Conservation (phyloP, 257 asterid species). For the Mitragyna speciosa region DNA sequence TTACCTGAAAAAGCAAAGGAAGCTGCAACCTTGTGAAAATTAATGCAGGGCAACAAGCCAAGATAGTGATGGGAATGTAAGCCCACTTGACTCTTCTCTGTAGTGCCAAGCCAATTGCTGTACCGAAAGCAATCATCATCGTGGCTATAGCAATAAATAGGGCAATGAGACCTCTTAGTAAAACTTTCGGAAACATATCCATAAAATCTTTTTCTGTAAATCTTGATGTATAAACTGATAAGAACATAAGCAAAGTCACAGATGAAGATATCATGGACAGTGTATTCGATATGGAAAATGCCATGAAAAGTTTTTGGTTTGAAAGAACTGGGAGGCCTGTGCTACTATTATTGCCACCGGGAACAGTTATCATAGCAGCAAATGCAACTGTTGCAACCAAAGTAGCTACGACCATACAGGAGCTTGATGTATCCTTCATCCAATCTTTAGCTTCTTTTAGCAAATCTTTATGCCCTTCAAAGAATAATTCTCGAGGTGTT, state of each 20-base stretch:
- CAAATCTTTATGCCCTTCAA: not conserved
- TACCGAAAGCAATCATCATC: constrained; percentile 10
- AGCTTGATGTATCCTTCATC: constrained; percentile 20
- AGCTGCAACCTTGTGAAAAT: not conserved
- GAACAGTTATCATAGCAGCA: constrained; percentile 6
- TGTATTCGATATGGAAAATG: constrained; percentile 6
- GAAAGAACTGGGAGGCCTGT: not conserved
- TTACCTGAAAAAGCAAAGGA: constrained; percentile 5
- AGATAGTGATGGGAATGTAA: not conserved
- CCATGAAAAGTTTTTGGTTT: not conserved
- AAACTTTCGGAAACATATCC: not conserved
- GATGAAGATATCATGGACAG: constrained; percentile 11
- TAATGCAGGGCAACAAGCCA: constrained; percentile 1
- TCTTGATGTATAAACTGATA: constrained; percentile 6
- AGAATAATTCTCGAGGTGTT: constrained; percentile 4
- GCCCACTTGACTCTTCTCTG: not conserved
- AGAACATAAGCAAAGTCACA: constrained; percentile 11
- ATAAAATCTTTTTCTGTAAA: constrained; percentile 4
- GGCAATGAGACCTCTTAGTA: not conserved
- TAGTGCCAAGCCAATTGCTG: not conserved
- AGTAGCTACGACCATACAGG: constrained; percentile 14
- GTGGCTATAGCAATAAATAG: constrained; percentile 2
- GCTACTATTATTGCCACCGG: not conserved
- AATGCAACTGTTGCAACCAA: constrained; percentile 8
- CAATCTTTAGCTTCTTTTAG: constrained; percentile 3